phyloP scores from a whole-genome alignment of 805 yeast genomes.

The Lipomyces yamanashiensis region DNA sequence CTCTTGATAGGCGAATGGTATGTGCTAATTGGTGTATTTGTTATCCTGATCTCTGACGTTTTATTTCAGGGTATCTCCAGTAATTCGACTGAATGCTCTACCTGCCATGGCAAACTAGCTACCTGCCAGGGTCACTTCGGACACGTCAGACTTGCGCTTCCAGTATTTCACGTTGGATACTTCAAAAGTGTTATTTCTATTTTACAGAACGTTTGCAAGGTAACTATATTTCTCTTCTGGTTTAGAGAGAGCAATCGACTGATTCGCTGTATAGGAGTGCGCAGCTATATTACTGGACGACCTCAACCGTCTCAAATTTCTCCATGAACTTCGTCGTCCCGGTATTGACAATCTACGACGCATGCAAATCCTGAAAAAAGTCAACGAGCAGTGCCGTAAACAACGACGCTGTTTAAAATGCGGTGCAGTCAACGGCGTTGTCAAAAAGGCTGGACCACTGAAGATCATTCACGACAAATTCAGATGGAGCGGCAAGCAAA shows the following conservation, averaged over 20 bases:
- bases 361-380: conserved; percentile 82
- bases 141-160: conserved; percentile 87
- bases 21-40: neutral
- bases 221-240: neutral
- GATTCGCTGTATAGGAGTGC: conserved; percentile 54
- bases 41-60: neutral
- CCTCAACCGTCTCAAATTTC: conserved; percentile 65
- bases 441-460: conserved; percentile 94
- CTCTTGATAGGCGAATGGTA: conserved; percentile 83
- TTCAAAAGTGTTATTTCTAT: conserved; percentile 89
- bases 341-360: conserved; percentile 87
- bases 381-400: conserved; percentile 91
- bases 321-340: conserved; percentile 82
- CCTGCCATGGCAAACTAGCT: conserved; percentile 90
- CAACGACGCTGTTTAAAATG: conserved; percentile 90
- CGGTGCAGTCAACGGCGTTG: conserved; percentile 92
- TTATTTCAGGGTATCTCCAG: conserved; percentile 74
- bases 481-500: conserved; percentile 92
- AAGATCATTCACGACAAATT: conserved; percentile 95
- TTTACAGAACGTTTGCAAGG: conserved; percentile 85
- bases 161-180: conserved; percentile 97
- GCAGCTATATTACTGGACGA: conserved; percentile 78
- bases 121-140: conserved; percentile 99
- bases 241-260: neutral
- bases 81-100: conserved; percentile 80